Conservation (phyloP, 768 basidiomycete species). For the Leccinum subtestaceum region DNA sequence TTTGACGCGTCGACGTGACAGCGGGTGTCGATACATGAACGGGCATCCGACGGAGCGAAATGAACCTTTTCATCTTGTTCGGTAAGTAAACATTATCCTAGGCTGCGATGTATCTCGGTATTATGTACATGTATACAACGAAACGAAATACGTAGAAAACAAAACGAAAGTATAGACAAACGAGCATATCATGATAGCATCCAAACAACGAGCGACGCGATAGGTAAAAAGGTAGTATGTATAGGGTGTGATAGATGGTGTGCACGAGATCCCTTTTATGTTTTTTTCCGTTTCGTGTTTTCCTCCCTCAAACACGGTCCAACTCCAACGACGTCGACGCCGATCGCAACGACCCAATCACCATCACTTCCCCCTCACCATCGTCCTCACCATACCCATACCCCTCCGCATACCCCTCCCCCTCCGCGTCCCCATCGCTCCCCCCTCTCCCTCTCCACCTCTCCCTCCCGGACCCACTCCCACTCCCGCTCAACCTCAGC, state of each 20-base stretch:
- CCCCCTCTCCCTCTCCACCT: too few species aligned
- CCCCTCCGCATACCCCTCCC: too few species aligned
- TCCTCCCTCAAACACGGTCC: too few species aligned
- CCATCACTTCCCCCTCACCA: conserved; percentile 17
- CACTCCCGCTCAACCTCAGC: too few species aligned
- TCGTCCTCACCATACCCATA: background rate
- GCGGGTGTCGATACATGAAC: too few species aligned
- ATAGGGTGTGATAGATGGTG: background rate
- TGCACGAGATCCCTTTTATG: background rate
- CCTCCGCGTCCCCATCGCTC: too few species aligned
- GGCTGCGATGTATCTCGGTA: too few species aligned
- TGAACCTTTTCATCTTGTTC: too few species aligned
- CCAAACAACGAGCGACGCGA: background rate
- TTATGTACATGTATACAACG: background rate
- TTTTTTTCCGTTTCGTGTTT: background rate
- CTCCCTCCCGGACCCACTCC: too few species aligned
- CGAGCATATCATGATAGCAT: background rate
- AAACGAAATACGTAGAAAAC: background rate
- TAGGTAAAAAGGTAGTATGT: background rate
- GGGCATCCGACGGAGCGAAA: too few species aligned
- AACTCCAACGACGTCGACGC: background rate
- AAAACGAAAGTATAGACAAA: background rate
- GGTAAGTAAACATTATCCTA: background rate
- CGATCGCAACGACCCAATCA: conserved; percentile 14
- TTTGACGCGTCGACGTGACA: too few species aligned